Evolutionary conservation across 2,329 filamentous ascomycete genomes (phyloP), one percentile per base, ranked within the genome.

Genomic region (Clonostachys rosea): DNA sequence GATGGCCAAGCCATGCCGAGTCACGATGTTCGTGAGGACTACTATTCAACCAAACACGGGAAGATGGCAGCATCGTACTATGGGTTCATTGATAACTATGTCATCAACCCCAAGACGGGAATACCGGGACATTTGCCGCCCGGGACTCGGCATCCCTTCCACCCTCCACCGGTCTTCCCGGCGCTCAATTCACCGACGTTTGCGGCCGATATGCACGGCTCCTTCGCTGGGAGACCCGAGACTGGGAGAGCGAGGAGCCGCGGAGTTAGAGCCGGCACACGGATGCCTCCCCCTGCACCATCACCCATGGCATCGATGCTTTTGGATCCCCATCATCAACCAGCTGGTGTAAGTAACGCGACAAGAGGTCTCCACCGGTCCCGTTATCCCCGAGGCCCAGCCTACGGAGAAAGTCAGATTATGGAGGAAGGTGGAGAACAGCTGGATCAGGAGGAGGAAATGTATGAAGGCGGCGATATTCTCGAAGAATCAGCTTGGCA

Each of bases 21-120:
- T 13, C 42, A 75, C n/a, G 87, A 91, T 61, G 78, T 91, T 10
- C 83, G 94, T 11, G 89, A 94, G 49, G 91, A 96, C 56, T 97
- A 97, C 63, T 97, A 94, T 61, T 84, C 89, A 18, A 90, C 91
- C 10, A 96, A 96, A 61, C 91, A 99, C 59, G 89, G 91, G 52
- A 99, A 99, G 70, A 96, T 99, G 89, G 86, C 94, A n/a, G 89
- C 91, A 14, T 97, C 92, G 0, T 94, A 96, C 62, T 91, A 94
- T 59, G 91, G 91, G 3, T 99, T 99, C 64, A 74, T 96, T 49
- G 91, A 96, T 60, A 91, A 95, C 56, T 99, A 99, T 58, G 82
- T 86, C 13, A 81, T 84, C 43, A 89, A 89, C 56, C 83, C 84
- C 5, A 85, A 83, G 62, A 82, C 79, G 7, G 84, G 83, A 2